Conservation (phyloP, 2,329 filamentous ascomycete species). For the Tolypocladium ovalisporum region DNA sequence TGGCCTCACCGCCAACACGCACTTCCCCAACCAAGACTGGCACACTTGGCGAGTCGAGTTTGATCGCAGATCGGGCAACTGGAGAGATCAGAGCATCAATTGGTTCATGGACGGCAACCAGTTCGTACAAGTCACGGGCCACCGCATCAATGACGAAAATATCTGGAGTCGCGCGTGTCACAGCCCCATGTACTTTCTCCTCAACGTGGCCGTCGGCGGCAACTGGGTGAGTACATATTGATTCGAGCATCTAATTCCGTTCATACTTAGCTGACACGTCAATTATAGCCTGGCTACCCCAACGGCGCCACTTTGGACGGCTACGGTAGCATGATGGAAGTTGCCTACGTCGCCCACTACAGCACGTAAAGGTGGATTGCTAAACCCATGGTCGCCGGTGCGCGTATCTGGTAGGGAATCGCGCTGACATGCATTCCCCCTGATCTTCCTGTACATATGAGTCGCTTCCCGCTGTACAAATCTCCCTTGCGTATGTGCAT, state of each 20-base stretch:
- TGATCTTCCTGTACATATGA: constrained; percentile 8
- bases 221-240: constrained; percentile 31
- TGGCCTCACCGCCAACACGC: constrained; percentile 25
- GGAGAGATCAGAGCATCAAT: constrained; percentile 35
- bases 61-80: constrained; percentile 34
- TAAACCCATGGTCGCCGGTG: background rate
- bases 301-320: constrained; percentile 33
- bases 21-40: constrained; percentile 28
- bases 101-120: constrained; percentile 36
- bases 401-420: background rate
- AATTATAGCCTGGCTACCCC: constrained; percentile 34
- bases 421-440: background rate
- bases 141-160: constrained; percentile 29
- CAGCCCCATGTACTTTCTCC: constrained; percentile 37
- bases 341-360: constrained; percentile 37
- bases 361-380: constrained; percentile 2
- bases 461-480: too few relatives aligned
- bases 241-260: background rate
- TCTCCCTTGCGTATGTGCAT: too few relatives aligned
- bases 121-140: constrained; percentile 32
- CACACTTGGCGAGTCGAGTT: constrained; percentile 40
- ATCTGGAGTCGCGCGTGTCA: constrained; percentile 41
- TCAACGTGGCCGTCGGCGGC: constrained; percentile 46
- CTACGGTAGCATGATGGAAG: constrained; percentile 38
- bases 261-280: constrained; percentile 2